Conservation (phyloP, 208 protist genomes). For the Trypanosomatidae sp. region DNA sequence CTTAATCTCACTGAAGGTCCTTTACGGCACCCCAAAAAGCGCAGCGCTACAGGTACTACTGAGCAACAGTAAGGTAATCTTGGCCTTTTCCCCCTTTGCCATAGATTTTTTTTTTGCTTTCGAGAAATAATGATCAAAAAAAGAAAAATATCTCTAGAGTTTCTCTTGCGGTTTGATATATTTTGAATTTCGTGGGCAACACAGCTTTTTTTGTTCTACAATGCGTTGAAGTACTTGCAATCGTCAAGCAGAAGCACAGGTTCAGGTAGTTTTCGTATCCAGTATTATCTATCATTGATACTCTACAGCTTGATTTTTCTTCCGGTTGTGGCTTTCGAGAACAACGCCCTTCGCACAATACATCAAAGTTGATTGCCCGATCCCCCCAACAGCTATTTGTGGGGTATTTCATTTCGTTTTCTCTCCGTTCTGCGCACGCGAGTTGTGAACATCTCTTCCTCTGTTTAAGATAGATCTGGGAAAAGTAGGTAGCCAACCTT, state of each 20-base stretch:
- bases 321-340: not conserved
- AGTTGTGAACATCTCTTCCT: not conserved
- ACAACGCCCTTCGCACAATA: not conserved
- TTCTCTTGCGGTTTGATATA: not conserved
- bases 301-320: not conserved
- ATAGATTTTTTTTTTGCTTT: conserved; percentile 6
- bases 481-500: not conserved
- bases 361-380: not conserved
- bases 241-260: not conserved
- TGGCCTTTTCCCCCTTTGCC: conserved; percentile 3
- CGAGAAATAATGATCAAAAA: not conserved
- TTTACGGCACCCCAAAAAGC: conserved; percentile 80
- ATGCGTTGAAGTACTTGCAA: not conserved
- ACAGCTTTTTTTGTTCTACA: not conserved
- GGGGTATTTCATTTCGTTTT: not conserved
- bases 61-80: conserved; percentile 5
- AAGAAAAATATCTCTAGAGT: not conserved
- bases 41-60: conserved; percentile 18
- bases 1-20: conserved; percentile 80
- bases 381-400: not conserved
- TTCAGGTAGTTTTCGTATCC: not conserved
- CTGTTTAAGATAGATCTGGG: not conserved
- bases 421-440: not conserved
- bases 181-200: not conserved
- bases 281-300: not conserved